Conservation (phyloP, 176 grass and related monocot species). For the Aechmea fasciata region DNA sequence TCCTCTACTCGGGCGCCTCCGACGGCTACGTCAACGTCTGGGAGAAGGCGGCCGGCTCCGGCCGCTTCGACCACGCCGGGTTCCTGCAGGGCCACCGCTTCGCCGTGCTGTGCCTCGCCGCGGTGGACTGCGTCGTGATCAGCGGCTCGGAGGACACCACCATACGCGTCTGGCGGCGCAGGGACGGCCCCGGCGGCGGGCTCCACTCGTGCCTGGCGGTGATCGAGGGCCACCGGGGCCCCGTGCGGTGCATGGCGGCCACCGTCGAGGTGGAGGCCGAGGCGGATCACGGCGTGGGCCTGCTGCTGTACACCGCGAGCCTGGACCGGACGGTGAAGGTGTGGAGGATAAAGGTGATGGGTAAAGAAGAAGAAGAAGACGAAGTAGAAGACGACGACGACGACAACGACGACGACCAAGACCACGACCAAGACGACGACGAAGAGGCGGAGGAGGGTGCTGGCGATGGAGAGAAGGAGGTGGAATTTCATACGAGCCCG, state of each 20-base stretch:
- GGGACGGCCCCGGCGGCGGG: slow-evolving; percentile 28
- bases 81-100: slow-evolving; percentile 75
- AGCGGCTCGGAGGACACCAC: slow-evolving; percentile 86
- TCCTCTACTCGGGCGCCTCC: slow-evolving; percentile 70
- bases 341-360: slow-evolving; percentile 79
- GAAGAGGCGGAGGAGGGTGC: too few species aligned
- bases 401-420: neutral
- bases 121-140: slow-evolving; percentile 42
- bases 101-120: slow-evolving; percentile 55
- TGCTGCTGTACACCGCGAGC: slow-evolving; percentile 78
- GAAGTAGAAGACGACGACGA: slow-evolving; percentile 10
- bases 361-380: slow-evolving; percentile 16
- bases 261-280: slow-evolving; percentile 45
- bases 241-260: slow-evolving; percentile 62
- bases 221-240: slow-evolving; percentile 74
- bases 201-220: slow-evolving; percentile 73
- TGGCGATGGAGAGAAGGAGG: slow-evolving; percentile 20
- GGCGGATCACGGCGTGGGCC: slow-evolving; percentile 43
- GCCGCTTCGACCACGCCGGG: slow-evolving; percentile 47
- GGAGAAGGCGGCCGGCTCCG: slow-evolving; percentile 69
- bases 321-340: slow-evolving; percentile 83
- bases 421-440: neutral
- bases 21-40: slow-evolving; percentile 85
- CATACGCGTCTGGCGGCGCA: slow-evolving; percentile 73
- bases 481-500: slow-evolving; percentile 27